These are phyloP conservation scores for Pulveroboletus sp. DNA, from an alignment of 768 basidiomycete species.

Conservation along the genomic window DNA sequence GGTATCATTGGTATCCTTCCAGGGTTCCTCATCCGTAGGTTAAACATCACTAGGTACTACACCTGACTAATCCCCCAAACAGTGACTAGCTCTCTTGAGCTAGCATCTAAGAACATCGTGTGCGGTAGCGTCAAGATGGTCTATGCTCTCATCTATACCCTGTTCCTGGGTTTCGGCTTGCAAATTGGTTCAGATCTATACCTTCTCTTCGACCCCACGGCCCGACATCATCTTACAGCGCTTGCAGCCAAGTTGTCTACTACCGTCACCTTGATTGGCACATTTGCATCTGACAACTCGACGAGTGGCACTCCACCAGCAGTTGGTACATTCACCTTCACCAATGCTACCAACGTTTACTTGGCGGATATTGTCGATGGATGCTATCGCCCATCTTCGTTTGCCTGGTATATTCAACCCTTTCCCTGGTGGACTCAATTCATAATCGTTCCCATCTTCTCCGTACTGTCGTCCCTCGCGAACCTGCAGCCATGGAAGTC, in stretches of 20 bases:
- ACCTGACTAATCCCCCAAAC: slow-evolving; percentile 14
- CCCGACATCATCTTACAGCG: slow-evolving; percentile 48
- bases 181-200: slow-evolving; percentile 82
- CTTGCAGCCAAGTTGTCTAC: slow-evolving; percentile 49
- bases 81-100: slow-evolving; percentile 79
- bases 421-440: slow-evolving; percentile 78
- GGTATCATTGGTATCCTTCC: slow-evolving; percentile 86
- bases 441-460: slow-evolving; percentile 72
- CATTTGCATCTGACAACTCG: slow-evolving; percentile 56
- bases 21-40: slow-evolving; percentile 77
- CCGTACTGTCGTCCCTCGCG: slow-evolving; percentile 63
- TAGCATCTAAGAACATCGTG: slow-evolving; percentile 82
- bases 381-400: slow-evolving; percentile 62
- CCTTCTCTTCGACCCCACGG: slow-evolving; percentile 59
- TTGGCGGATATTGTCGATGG: slow-evolving; percentile 52
- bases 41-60: not conserved
- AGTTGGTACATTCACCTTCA: slow-evolving; percentile 63
- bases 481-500: slow-evolving; percentile 75
- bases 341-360: slow-evolving; percentile 44
- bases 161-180: slow-evolving; percentile 80
- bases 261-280: slow-evolving; percentile 54
- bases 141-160: slow-evolving; percentile 81
- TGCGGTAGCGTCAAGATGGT: slow-evolving; percentile 86
- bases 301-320: slow-evolving; percentile 42
- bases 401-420: slow-evolving; percentile 76